Evolutionary conservation across 257 asterid species (phyloP), one percentile per base, ranked within the genome.

Genomic region (Gentiana straminea): DNA sequence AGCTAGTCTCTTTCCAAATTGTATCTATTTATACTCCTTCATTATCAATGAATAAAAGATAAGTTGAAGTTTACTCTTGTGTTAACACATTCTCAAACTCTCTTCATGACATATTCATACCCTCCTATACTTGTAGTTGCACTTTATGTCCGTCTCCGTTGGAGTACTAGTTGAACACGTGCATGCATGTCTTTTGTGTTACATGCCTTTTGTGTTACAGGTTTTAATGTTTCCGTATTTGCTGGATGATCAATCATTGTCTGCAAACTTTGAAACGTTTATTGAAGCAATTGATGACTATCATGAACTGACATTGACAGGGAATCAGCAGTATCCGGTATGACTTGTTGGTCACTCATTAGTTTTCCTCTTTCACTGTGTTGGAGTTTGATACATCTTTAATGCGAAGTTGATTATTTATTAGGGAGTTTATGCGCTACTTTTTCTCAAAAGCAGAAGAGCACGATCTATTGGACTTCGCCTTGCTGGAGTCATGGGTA

Each of bases 311-410:
- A 73, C 92, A 55, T 65, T 91, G 64, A 93, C 80, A 67, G 97
- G 95, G 64, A 83, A 81, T 60, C 97, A 87, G 71, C 96, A 81
- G 61, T 91, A 87, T 71, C 98, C 94, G 69, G 97, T 91, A 81
- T 47, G 79, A 57, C 58, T 64, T 73, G 61, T 63, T 46, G 0
- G 57, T 3, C 48, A 13, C 61, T 59, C 63, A 36, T 59, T 59
- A 57, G 49, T 59, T 44, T 37, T 68, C 33, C 51, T 7, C 48
- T 63, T 5, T 38, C n/a, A 55, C 60, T 55, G 55, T 43, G 65
- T 68, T 75, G 46, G 50, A 49, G 49, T 52, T 58, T 10, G 52
- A 55, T 38, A 51, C 35, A 57, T 70, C 61, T 63, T 45, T 64
- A 49, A 32, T 53, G 50, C 58, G 49, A 57, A 39, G 33, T 61